phyloP scores from a whole-genome alignment of 2,329 filamentous ascomycete species.

The Colletotrichum cuscutae region DNA sequence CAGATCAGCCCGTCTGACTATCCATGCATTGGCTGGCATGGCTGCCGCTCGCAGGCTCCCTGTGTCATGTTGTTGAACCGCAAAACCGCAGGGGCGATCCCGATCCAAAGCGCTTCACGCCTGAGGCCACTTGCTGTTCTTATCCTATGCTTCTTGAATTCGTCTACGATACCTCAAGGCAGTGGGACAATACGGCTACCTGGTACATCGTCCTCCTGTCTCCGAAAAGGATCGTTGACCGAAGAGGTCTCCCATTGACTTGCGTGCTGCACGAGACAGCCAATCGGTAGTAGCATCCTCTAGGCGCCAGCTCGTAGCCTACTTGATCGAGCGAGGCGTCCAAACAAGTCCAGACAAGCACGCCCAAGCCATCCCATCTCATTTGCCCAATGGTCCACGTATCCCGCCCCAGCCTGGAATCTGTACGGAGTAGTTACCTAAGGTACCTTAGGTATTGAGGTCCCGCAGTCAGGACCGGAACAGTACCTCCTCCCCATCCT shows the following conservation, averaged over 20 bases:
- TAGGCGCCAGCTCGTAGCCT: constrained; percentile 8
- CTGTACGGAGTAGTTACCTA: not conserved
- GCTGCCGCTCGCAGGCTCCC: constrained; percentile 1
- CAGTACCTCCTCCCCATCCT: not conserved
- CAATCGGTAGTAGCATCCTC: constrained; percentile 7
- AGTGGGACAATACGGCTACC: not conserved
- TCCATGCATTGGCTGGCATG: constrained; percentile 21
- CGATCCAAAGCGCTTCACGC: constrained; percentile 28
- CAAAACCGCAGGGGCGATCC: constrained; percentile 27
- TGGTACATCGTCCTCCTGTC: not conserved
- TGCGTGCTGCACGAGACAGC: constrained; percentile 9
- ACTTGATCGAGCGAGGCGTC: constrained; percentile 13
- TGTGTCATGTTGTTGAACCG: constrained; percentile 29
- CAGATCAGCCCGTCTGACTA: constrained; percentile 7
- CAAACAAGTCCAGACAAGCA: constrained; percentile 22
- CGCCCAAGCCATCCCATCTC: constrained; percentile 18
- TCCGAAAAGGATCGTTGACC: constrained; percentile 3
- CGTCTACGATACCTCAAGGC: not conserved
- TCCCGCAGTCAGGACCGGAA: not conserved
- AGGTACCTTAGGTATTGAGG: too few species aligned
- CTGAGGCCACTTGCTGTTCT: not conserved
- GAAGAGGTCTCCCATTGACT: constrained; percentile 4
- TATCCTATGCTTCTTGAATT: not conserved
- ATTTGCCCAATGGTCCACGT: not conserved
- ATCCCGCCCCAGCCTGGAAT: not conserved